These are phyloP conservation scores for Endocarpon pusillum DNA, from an alignment of 495 filamentous ascomycete genomes.

Conservation along the genomic window DNA sequence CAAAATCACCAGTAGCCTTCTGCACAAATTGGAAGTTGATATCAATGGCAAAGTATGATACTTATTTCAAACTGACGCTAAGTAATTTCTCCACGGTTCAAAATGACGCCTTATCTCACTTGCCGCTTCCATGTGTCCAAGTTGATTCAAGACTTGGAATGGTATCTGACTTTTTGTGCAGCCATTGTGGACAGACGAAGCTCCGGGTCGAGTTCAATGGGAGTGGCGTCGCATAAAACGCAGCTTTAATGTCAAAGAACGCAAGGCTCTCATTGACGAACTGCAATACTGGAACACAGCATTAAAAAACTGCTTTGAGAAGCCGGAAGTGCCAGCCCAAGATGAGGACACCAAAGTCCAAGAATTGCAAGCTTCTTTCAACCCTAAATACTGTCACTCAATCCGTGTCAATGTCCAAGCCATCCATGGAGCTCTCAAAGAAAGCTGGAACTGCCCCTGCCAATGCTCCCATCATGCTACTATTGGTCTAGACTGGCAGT, in stretches of 20 bases:
- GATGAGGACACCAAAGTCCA: not conserved
- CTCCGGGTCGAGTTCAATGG: not conserved
- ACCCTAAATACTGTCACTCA: not conserved
- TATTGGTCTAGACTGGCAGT: not conserved
- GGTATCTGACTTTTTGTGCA: too few species aligned
- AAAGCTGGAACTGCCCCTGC: not conserved
- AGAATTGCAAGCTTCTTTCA: not conserved
- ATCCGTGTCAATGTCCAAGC: not conserved
- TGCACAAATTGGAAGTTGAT: not conserved
- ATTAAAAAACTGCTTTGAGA: not conserved
- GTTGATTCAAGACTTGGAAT: too few species aligned
- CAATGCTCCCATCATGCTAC: not conserved
- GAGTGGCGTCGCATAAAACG: not conserved
- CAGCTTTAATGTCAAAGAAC: not conserved
- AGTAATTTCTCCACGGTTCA: too few species aligned
- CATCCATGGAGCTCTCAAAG: not conserved
- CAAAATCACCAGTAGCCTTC: not conserved
- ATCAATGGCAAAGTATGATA: not conserved
- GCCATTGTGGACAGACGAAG: not conserved
- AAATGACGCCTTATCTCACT: too few species aligned
- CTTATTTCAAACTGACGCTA: too few species aligned
- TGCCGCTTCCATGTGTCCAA: too few species aligned
- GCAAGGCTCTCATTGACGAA: not conserved
- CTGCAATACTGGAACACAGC: not conserved
- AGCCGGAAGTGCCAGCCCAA: not conserved